Conservation (phyloP, 176 grass and related monocot species). For the Cenchrus americanus region DNA sequence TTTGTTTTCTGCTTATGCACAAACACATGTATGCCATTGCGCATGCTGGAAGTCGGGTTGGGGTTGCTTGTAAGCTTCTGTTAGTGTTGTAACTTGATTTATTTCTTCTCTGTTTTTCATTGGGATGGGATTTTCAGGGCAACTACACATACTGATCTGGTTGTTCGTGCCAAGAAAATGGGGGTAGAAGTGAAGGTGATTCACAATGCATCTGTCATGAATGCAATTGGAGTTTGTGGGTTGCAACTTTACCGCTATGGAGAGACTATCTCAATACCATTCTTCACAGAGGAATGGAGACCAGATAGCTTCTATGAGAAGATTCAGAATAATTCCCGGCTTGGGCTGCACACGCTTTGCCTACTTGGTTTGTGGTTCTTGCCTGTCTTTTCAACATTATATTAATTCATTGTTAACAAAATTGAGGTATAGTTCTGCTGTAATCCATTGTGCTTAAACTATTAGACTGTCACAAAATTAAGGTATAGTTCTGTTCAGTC, state of each 20-base stretch:
- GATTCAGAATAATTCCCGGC: constrained; percentile 76
- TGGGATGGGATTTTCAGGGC: constrained; percentile 55
- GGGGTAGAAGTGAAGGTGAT: constrained; percentile 82
- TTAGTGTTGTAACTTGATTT: not conserved
- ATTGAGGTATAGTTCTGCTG: constrained; percentile 3
- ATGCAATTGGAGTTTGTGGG: constrained; percentile 86
- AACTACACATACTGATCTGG: constrained; percentile 89
- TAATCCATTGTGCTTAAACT: not conserved
- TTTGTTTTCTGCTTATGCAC: not conserved
- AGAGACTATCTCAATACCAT: constrained; percentile 92
- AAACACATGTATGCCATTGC: not conserved
- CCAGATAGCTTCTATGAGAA: constrained; percentile 97
- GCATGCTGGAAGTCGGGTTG: not conserved
- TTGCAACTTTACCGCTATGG: constrained; percentile 94
- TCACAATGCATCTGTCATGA: constrained; percentile 96
- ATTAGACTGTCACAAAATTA: not conserved
- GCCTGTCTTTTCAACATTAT: not conserved
- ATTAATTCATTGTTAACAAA: not conserved
- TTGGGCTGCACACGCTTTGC: constrained; percentile 93
- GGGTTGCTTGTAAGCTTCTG: not conserved
- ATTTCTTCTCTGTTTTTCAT: not conserved
- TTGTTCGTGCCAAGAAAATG: constrained; percentile 85
- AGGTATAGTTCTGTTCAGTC: constrained; percentile 4
- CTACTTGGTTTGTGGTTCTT: constrained; percentile 71
- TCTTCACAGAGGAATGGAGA: constrained; percentile 93